A percentile compares a stretch with the other conserved stretches of the same genome.
Evolutionary conservation across 2,329 filamentous ascomycete genomes (phyloP).

Genomic region (Alternaria sp.): DNA sequence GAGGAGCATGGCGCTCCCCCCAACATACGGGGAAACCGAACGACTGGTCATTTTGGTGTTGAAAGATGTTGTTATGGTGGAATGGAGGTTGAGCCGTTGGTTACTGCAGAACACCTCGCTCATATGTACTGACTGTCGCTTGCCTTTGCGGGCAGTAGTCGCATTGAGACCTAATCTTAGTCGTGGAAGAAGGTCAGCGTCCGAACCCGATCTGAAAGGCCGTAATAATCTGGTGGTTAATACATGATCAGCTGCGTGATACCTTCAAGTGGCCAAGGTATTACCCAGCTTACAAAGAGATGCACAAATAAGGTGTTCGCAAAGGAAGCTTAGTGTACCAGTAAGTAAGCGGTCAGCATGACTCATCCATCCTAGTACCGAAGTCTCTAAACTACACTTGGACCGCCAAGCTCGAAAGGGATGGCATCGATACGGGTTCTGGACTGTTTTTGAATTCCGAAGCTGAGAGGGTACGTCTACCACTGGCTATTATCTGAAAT

Average conservation of each 20-base stretch:
- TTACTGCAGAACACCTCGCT: neutral
- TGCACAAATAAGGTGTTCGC: neutral
- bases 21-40: neutral
- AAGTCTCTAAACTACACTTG: neutral
- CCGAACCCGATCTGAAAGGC: slow-evolving; percentile 4
- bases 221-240: neutral
- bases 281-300: neutral
- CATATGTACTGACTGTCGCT: neutral
- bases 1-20: neutral
- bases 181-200: neutral
- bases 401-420: neutral
- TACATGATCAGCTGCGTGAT: neutral
- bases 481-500: neutral
- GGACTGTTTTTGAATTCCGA: neutral
- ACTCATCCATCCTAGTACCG: neutral
- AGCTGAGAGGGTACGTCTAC: neutral
- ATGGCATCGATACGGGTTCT: neutral
- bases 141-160: too few species aligned
- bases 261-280: neutral
- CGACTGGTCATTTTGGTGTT: neutral
- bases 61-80: neutral
- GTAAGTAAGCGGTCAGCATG: neutral
- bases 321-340: neutral
- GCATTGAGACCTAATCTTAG: neutral
- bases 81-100: neutral